A percentile compares a stretch with the other conserved stretches of the same genome.
Conservation (phyloP, 768 basidiomycete genomes). For the Scleroderma citrinum region DNA sequence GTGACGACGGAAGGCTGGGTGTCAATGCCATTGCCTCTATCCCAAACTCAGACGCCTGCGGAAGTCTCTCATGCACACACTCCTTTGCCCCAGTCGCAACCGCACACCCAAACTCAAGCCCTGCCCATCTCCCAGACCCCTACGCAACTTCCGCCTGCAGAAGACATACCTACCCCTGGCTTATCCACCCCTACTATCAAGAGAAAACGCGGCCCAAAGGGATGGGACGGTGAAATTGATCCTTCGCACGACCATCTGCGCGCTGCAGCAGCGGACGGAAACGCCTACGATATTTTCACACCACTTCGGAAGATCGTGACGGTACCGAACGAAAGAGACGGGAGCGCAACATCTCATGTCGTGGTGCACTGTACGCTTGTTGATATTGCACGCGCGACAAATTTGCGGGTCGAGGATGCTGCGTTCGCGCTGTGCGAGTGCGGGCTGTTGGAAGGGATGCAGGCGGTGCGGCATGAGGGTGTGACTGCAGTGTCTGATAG, state of each 20-base stretch:
- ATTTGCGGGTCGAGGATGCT: conserved; percentile 78
- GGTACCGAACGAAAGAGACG: conserved; percentile 46
- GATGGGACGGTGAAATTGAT: conserved; percentile 67
- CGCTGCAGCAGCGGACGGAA: conserved; percentile 14
- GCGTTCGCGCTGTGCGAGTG: conserved; percentile 87
- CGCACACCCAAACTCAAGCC: conserved; percentile 14
- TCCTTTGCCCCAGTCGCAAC: conserved; percentile 32
- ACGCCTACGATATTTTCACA: conserved; percentile 42
- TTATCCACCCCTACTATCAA: conserved; percentile 12
- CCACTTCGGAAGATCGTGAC: conserved; percentile 54
- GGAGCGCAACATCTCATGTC: conserved; percentile 66
- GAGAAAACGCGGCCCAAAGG: conserved; percentile 49
- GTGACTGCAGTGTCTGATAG: neutral
- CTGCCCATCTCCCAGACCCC: neutral
- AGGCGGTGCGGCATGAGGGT: conserved; percentile 19
- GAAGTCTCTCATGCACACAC: conserved; percentile 13
- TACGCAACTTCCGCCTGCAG: neutral
- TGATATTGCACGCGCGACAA: conserved; percentile 73
- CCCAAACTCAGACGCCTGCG: neutral
- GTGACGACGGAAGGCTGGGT: conserved; percentile 37
- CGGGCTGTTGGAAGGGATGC: conserved; percentile 57
- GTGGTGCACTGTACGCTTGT: conserved; percentile 65
- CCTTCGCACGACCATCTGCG: neutral
- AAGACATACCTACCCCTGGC: neutral
- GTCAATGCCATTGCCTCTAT: neutral